These are phyloP conservation scores for Bipolaris cookei DNA, from an alignment of 2,329 filamentous ascomycete genomes.

Conservation along the genomic window DNA sequence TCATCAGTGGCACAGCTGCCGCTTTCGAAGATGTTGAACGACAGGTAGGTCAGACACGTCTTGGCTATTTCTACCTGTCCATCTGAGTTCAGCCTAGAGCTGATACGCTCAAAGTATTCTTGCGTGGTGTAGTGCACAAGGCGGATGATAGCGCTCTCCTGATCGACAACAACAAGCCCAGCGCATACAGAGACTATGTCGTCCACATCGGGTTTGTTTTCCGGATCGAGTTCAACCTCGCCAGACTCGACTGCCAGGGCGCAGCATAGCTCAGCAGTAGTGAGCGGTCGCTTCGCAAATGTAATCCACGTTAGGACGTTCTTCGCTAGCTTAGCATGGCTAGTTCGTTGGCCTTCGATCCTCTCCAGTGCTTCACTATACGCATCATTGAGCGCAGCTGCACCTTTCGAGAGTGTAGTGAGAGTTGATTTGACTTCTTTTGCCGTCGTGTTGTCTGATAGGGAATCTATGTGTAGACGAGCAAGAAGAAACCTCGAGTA, in stretches of 20 bases:
- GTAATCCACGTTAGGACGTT: conserved; percentile 24
- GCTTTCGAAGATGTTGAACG: conserved; percentile 29
- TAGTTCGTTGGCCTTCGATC: conserved; percentile 49
- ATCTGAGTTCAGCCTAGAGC: too few relatives aligned
- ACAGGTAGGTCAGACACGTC: conserved; percentile 40
- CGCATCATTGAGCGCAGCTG: conserved; percentile 12
- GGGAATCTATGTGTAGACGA: conserved; percentile 18
- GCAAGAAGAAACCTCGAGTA: conserved; percentile 20
- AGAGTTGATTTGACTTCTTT: conserved; percentile 15
- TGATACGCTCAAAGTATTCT: conserved; percentile 31
- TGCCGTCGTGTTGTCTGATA: conserved; percentile 14
- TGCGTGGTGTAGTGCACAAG: conserved; percentile 38
- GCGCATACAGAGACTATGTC: conserved; percentile 30
- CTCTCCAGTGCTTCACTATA: conserved; percentile 29
- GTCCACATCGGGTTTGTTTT: conserved; percentile 17
- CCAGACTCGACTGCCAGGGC: conserved; percentile 20
- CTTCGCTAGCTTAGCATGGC: conserved; percentile 47
- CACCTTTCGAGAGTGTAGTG: conserved; percentile 8
- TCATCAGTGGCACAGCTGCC: conserved; percentile 18
- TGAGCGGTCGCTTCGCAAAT: conserved; percentile 22
- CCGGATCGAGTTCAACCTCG: conserved; percentile 11
- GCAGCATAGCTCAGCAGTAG: conserved; percentile 20
- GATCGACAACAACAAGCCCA: conserved; percentile 24
- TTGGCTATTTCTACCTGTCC: conserved; percentile 20
- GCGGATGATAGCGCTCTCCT: conserved; percentile 33